Conservation (phyloP, 1,139 yeast species). For the Sugiyamaella neomexicana region DNA sequence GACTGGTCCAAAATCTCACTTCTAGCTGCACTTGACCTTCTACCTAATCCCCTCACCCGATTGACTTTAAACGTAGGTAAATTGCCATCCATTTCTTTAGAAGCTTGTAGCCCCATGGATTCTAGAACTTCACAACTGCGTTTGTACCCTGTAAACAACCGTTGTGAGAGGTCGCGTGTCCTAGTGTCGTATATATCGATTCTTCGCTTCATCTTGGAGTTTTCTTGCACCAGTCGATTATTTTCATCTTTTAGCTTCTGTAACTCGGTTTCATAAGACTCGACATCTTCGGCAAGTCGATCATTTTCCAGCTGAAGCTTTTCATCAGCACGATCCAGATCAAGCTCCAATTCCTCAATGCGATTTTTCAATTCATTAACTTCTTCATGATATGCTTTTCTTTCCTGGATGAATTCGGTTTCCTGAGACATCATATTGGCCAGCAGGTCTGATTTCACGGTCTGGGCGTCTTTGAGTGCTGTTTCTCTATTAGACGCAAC, state of each 20-base stretch:
- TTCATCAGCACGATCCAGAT: slow-evolving; percentile 37
- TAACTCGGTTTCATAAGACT: neutral
- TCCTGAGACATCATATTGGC: slow-evolving; percentile 70
- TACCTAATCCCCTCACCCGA: slow-evolving; percentile 39
- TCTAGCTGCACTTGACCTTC: slow-evolving; percentile 20
- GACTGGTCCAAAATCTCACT: slow-evolving; percentile 1
- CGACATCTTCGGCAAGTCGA: slow-evolving; percentile 33
- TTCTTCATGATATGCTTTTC: slow-evolving; percentile 52
- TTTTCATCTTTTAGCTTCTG: slow-evolving; percentile 17
- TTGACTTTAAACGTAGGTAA: slow-evolving; percentile 33
- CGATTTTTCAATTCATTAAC: slow-evolving; percentile 47
- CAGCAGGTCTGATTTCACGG: slow-evolving; percentile 59
- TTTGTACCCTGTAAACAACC: slow-evolving; percentile 42
- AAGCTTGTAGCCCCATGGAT: slow-evolving; percentile 65
- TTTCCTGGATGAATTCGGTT: slow-evolving; percentile 55
- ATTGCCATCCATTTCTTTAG: slow-evolving; percentile 36
- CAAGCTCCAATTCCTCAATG: slow-evolving; percentile 56
- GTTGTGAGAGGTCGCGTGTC: slow-evolving; percentile 43
- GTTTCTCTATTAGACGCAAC: slow-evolving; percentile 22
- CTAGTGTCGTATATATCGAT: slow-evolving; percentile 25
- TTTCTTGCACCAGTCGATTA: slow-evolving; percentile 7
- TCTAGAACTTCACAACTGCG: slow-evolving; percentile 65
- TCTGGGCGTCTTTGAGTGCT: slow-evolving; percentile 31
- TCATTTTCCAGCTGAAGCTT: slow-evolving; percentile 37
- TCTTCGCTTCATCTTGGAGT: slow-evolving; percentile 17